These are phyloP conservation scores for Tardiomyces blankii DNA, from an alignment of 1,139 yeast genomes.

Conservation along the genomic window DNA sequence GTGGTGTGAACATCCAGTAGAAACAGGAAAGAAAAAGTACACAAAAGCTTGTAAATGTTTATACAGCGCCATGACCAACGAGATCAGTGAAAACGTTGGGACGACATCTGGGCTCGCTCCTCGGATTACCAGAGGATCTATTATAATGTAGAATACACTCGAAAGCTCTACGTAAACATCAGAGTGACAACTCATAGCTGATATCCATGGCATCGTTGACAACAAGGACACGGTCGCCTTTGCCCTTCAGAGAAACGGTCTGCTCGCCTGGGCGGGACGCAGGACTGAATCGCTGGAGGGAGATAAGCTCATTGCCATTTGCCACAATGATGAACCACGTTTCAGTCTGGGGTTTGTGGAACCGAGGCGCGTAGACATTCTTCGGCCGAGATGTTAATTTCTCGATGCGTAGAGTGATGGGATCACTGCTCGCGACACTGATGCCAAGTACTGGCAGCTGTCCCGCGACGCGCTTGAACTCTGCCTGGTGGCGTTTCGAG, in stretches of 20 bases:
- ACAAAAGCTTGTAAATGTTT: too few relatives aligned
- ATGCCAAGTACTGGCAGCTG: conserved; percentile 20
- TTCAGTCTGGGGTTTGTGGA: conserved; percentile 87
- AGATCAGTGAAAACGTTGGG: too few relatives aligned
- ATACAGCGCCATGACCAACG: too few relatives aligned
- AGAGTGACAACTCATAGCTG: background rate
- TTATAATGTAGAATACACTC: too few relatives aligned
- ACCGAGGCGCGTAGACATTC: conserved; percentile 63
- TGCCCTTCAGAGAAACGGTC: background rate
- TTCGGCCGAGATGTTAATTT: conserved; percentile 1
- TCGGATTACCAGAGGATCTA: too few relatives aligned
- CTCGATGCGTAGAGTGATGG: background rate
- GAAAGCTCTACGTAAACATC: too few relatives aligned
- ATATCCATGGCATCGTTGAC: background rate
- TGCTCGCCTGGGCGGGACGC: background rate
- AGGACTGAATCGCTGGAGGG: background rate
- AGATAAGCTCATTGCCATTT: background rate
- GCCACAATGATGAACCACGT: conserved; percentile 68
- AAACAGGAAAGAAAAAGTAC: too few relatives aligned
- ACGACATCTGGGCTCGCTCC: too few relatives aligned
- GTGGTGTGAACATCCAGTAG: too few relatives aligned
- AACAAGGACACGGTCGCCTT: background rate
- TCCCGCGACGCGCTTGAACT: conserved; percentile 31
- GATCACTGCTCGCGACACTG: background rate
- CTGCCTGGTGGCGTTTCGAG: conserved; percentile 19